phyloP scores from a whole-genome alignment of 148 eudicot species.

The Heliosperma pusillum region DNA sequence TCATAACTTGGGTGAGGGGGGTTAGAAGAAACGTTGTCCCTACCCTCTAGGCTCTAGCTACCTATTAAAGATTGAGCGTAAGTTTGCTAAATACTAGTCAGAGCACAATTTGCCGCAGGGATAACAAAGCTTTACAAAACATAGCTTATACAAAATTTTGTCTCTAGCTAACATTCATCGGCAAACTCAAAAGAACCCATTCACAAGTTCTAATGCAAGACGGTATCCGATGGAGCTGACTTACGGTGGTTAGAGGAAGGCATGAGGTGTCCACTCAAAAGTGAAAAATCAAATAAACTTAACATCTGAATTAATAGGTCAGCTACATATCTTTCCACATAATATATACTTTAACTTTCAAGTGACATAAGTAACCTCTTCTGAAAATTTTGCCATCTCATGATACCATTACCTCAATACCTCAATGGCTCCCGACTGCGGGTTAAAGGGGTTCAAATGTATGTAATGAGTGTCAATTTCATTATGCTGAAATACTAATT shows the following conservation, averaged over 20 bases:
- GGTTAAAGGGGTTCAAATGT: too few species aligned
- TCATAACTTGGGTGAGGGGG: background rate
- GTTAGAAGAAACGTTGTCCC: background rate
- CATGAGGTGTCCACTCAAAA: background rate
- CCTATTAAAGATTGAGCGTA: background rate
- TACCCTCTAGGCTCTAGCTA: background rate
- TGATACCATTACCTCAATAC: too few species aligned
- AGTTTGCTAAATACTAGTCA: background rate
- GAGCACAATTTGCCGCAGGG: background rate
- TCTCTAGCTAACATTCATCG: background rate
- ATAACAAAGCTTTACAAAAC: background rate
- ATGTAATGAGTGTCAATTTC: too few species aligned
- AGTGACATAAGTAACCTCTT: too few species aligned
- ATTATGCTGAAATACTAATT: background rate
- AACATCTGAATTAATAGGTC: too few species aligned
- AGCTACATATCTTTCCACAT: too few species aligned
- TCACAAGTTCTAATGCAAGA: background rate
- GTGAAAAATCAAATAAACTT: background rate
- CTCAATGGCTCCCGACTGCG: too few species aligned
- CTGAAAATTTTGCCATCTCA: too few species aligned
- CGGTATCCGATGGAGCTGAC: slow-evolving; percentile 1
- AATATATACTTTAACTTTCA: too few species aligned
- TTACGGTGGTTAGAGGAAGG: background rate
- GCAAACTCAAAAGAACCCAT: background rate
- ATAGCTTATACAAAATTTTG: background rate